Percentiles rank a stretch among this genome's conserved stretches.
Evolutionary conservation across 805 yeast genomes (phyloP).

Genomic region (Zygoascus biomembranicola): DNA sequence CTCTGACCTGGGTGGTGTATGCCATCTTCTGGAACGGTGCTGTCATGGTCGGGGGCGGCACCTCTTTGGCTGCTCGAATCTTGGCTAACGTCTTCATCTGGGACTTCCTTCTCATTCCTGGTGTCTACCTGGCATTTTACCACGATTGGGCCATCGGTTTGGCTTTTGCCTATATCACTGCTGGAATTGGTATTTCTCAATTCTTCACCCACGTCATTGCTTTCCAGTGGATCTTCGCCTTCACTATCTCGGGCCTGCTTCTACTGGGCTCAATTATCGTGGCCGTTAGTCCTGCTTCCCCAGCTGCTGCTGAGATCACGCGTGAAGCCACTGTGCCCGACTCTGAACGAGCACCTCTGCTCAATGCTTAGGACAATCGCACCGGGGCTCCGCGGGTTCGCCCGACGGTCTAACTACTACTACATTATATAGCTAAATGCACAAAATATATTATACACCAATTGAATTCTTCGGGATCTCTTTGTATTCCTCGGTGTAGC

Average conservation of each 20-base stretch:
- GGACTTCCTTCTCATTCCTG: constrained; percentile 66
- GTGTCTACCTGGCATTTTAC: constrained; percentile 44
- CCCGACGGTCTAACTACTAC: too few species aligned
- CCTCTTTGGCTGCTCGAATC: constrained; percentile 46
- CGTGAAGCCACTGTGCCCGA: not conserved
- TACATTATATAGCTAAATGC: too few species aligned
- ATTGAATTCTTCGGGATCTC: too few species aligned
- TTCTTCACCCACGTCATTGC: constrained; percentile 61
- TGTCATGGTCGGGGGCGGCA: constrained; percentile 55
- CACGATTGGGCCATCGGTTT: constrained; percentile 69
- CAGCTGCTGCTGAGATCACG: not conserved
- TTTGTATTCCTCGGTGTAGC: too few species aligned
- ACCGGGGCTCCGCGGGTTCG: too few species aligned
- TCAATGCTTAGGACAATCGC: not conserved
- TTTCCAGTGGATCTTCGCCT: constrained; percentile 81
- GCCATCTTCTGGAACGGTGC: constrained; percentile 84
- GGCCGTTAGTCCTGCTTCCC: constrained; percentile 15
- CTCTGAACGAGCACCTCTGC: not conserved
- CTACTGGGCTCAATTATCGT: constrained; percentile 43
- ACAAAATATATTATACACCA: too few species aligned
- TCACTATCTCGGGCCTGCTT: constrained; percentile 51
- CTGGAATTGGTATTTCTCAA: constrained; percentile 67
- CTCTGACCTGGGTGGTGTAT: constrained; percentile 66
- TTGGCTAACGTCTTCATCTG: constrained; percentile 69
- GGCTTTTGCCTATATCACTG: constrained; percentile 45